A percentile compares a stretch with the other conserved stretches of the same genome.
These are phyloP conservation scores for Conringia planisiliqua DNA, from an alignment of 345 rosid species.

Conservation along the genomic window DNA sequence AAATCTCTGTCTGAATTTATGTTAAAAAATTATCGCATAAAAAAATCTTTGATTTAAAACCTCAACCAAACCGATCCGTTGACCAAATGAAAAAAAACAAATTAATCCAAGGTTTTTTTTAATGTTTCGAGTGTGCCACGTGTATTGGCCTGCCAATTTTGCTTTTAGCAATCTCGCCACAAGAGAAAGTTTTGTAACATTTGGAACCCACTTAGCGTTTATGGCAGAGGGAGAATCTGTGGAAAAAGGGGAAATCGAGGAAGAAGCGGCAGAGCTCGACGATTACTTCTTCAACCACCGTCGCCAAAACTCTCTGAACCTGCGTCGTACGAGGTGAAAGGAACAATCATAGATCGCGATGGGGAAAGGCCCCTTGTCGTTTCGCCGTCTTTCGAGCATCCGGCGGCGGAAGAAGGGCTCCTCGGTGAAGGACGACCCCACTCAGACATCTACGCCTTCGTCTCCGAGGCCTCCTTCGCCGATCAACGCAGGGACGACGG, in stretches of 20 bases:
- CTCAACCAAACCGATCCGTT: too few relatives aligned
- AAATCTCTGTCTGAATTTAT: too few relatives aligned
- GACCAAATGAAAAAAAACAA: too few relatives aligned
- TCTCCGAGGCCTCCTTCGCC: constrained; percentile 28
- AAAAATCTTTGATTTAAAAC: too few relatives aligned
- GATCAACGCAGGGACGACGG: constrained; percentile 18
- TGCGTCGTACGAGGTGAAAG: neutral
- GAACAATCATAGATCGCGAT: constrained; percentile 17
- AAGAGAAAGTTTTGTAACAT: too few relatives aligned
- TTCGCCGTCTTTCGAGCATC: constrained; percentile 46
- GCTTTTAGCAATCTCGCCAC: too few relatives aligned
- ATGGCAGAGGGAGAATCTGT: neutral
- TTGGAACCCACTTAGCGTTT: too few relatives aligned
- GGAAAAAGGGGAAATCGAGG: neutral
- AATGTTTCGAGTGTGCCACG: too few relatives aligned
- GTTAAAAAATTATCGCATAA: too few relatives aligned
- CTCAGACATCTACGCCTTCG: constrained; percentile 10
- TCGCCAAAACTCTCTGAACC: neutral
- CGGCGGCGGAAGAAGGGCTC: constrained; percentile 42
- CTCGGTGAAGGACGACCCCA: constrained; percentile 17
- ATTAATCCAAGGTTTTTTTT: too few relatives aligned
- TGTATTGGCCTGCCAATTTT: too few relatives aligned
- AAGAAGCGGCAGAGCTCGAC: constrained; percentile 4
- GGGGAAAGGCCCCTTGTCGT: constrained; percentile 50
- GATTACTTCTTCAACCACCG: constrained; percentile 12